Conservation (phyloP, 2,329 filamentous ascomycete genomes). For the Alternaria tenuissima region DNA sequence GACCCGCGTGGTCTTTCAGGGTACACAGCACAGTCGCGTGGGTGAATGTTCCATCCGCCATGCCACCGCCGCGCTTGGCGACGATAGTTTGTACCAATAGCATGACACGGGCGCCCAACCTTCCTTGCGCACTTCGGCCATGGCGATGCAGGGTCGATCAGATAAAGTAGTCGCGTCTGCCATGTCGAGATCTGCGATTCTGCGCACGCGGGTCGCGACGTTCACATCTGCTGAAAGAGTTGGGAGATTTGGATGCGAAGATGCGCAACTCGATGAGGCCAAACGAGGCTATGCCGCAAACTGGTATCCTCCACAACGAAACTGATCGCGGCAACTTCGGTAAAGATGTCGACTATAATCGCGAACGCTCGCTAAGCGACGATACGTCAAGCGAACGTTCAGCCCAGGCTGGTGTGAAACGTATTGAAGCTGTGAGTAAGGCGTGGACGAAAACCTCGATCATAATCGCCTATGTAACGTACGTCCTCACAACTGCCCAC, state of each 20-base stretch:
- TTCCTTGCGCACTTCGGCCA: not conserved
- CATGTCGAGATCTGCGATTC: not conserved
- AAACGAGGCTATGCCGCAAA: not conserved
- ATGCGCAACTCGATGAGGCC: conserved; percentile 22
- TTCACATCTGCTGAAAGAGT: not conserved
- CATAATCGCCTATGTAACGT: conserved; percentile 57
- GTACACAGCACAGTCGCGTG: conserved; percentile 1
- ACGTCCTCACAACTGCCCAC: conserved; percentile 5
- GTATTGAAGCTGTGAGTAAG: conserved; percentile 58
- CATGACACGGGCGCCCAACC: not conserved
- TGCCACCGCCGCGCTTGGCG: conserved; percentile 16
- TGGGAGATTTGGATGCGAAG: not conserved
- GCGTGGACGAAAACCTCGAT: conserved; percentile 59
- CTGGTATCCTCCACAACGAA: not conserved
- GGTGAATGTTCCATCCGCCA: conserved; percentile 8
- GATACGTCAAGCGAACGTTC: conserved; percentile 15
- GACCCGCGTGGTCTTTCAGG: not conserved
- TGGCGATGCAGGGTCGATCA: conserved; percentile 14
- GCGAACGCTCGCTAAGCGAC: conserved; percentile 11
- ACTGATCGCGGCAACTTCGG: conserved; percentile 12
- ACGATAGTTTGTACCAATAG: conserved; percentile 9
- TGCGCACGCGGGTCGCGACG: not conserved
- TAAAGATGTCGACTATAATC: conserved; percentile 14
- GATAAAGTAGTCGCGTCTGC: conserved; percentile 10
- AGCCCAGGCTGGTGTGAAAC: conserved; percentile 58